Conservation (phyloP, 176 grass and related monocot species). For the Triticum aestivum region IWGSC_CS_RefSeq_v2.1 NC_057801.1:561973824-561974323, state of each 20-base stretch:
- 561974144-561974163: not conserved
- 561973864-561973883: not conserved
- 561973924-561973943: not conserved
- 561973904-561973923: not conserved
- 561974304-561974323: not conserved
- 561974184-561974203: not conserved
- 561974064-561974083: not conserved
- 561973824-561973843: not conserved
- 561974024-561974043: not conserved
- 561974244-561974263: not conserved
- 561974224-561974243: not conserved
- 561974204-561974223: not conserved
- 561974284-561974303: not conserved
- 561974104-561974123: not conserved
- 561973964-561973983: not conserved
- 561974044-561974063: not conserved
- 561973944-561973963: not conserved
- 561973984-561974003: too few species aligned
- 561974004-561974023: not conserved
- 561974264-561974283: not conserved
- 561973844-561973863: not conserved
- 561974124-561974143: not conserved
- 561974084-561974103: not conserved
- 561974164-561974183: not conserved
- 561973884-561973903: not conserved